These are phyloP conservation scores for Priceomyces carsonii DNA, from an alignment of 805 yeast genomes.

Conservation along the genomic window DNA sequence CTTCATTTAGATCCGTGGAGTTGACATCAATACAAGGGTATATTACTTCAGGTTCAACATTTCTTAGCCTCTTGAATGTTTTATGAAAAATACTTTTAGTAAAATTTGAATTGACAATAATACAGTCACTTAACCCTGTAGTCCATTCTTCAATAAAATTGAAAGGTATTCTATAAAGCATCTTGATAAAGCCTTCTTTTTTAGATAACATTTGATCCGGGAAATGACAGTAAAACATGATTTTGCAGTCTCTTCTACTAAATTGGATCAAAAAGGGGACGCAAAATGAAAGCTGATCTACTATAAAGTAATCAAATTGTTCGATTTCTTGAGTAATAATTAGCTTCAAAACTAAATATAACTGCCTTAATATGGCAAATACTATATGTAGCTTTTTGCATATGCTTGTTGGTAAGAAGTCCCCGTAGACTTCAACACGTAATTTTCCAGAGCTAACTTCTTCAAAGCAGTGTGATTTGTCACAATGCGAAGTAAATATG, in stretches of 20 bases:
- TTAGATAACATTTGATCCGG: conserved; percentile 82
- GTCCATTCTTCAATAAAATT: conserved; percentile 82
- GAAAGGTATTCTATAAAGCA: conserved; percentile 76
- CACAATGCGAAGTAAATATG: conserved; percentile 90
- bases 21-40: conserved; percentile 76
- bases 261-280: conserved; percentile 65
- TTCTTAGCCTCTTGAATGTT: conserved; percentile 52
- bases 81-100: conserved; percentile 68
- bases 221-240: conserved; percentile 91
- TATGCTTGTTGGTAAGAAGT: conserved; percentile 73
- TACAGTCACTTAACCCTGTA: conserved; percentile 69
- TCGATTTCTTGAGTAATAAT: conserved; percentile 50
- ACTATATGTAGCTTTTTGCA: conserved; percentile 71
- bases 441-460: conserved; percentile 67
- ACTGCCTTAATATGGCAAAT: conserved; percentile 82
- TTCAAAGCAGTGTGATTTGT: conserved; percentile 83
- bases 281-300: conserved; percentile 87
- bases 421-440: conserved; percentile 75
- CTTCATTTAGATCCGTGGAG: conserved; percentile 15
- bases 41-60: conserved; percentile 53
- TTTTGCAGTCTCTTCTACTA: conserved; percentile 42
- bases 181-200: conserved; percentile 55
- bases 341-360: conserved; percentile 54
- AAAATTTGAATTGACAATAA: conserved; percentile 87
- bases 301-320: conserved; percentile 68